A percentile compares a stretch with the other conserved stretches of the same genome.
Evolutionary conservation across 2,329 filamentous ascomycete genomes (phyloP).

Genomic region (Madurella fahalii): DNA sequence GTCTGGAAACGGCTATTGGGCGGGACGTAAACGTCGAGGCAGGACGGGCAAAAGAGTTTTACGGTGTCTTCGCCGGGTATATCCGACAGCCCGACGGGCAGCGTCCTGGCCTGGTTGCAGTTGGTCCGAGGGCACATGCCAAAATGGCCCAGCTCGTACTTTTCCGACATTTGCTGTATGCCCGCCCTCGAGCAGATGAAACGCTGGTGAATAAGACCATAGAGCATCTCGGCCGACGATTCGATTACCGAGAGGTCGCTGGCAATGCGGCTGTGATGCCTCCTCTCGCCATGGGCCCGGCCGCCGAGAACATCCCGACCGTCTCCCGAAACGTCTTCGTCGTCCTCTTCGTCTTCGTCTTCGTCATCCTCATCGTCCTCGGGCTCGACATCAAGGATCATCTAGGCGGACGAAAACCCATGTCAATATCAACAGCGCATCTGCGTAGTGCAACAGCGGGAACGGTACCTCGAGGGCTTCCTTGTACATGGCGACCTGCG

Average conservation of each 20-base stretch:
- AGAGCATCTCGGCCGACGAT: conserved; percentile 95
- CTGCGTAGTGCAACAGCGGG: not conserved
- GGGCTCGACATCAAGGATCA: conserved; percentile 97
- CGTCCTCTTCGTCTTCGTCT: conserved; percentile 72
- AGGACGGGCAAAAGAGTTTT: conserved; percentile 96
- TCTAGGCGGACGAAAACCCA: conserved; percentile 45
- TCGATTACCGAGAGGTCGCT: conserved; percentile 95
- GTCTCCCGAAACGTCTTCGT: conserved; percentile 66
- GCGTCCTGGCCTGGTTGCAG: conserved; percentile 83
- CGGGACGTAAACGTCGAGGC: conserved; percentile 93
- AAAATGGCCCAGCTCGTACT: conserved; percentile 96
- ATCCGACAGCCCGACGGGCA: conserved; percentile 91
- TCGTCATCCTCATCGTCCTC: conserved; percentile 89
- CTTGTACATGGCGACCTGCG: conserved; percentile 97
- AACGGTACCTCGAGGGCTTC: conserved; percentile 76
- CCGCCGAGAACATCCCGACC: conserved; percentile 51
- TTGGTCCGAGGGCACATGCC: conserved; percentile 91
- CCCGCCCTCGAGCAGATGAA: conserved; percentile 96
- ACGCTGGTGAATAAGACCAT: conserved; percentile 95
- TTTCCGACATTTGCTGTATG: conserved; percentile 99
- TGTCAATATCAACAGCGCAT: conserved; percentile 18
- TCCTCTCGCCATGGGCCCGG: conserved; percentile 54
- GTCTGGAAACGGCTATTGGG: conserved; percentile 97
- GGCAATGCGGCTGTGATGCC: conserved; percentile 78
- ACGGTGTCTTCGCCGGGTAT: conserved; percentile 96